Conservation (phyloP, 1,284 basidiomycete species). For the Trametes pubescens region DNA sequence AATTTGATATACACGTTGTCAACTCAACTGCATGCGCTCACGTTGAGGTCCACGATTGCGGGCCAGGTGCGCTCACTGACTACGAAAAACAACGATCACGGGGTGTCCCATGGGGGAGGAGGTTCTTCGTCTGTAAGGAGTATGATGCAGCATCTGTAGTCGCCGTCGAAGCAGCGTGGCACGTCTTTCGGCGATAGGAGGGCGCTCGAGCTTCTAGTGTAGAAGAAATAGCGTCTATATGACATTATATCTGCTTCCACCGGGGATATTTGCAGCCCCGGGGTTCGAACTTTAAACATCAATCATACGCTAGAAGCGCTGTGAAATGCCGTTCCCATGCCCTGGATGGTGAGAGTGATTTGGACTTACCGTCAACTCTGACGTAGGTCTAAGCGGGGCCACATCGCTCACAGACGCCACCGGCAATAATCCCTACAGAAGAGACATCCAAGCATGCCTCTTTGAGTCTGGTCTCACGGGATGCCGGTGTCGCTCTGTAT, state of each 20-base stretch:
- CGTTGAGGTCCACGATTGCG: too few species aligned
- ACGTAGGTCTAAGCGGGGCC: neutral
- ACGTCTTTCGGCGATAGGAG: neutral
- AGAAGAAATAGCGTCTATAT: neutral
- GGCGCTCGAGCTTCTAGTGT: neutral
- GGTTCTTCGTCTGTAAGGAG: neutral
- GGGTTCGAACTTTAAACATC: neutral
- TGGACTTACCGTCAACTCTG: neutral
- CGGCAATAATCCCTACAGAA: too few species aligned
- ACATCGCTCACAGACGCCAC: too few species aligned
- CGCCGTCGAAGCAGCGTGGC: neutral
- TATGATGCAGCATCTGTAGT: neutral
- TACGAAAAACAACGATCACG: too few species aligned
- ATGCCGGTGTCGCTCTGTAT: too few species aligned
- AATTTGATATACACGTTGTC: too few species aligned
- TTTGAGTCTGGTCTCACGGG: too few species aligned
- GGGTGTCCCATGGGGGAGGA: neutral
- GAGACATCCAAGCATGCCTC: too few species aligned
- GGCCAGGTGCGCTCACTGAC: too few species aligned
- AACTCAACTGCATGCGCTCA: too few species aligned
- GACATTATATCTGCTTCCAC: neutral
- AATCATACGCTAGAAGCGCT: constrained; percentile 1
- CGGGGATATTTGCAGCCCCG: neutral
- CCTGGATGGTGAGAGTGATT: neutral
- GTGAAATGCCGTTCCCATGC: neutral